Conservation (phyloP, 1,139 yeast species). For the Blastobotrys persicus region DNA sequence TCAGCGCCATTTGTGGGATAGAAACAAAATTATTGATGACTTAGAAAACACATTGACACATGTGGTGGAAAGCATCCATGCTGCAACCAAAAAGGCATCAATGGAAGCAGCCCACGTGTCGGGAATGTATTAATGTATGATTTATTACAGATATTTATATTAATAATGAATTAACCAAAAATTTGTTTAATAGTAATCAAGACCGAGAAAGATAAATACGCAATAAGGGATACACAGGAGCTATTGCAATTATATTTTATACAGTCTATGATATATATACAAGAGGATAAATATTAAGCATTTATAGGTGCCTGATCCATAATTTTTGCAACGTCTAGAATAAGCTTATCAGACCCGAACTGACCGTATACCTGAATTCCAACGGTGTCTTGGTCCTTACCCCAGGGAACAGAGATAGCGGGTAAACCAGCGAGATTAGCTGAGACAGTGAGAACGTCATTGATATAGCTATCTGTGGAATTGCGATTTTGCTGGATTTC, state of each 20-base stretch:
- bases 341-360: constrained; percentile 70
- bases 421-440: constrained; percentile 93
- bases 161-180: background rate
- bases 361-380: constrained; percentile 85
- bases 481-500: constrained; percentile 38
- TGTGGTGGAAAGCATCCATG: constrained; percentile 13
- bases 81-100: constrained; percentile 15
- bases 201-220: no score
- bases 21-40: constrained; percentile 39
- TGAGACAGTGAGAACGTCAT: constrained; percentile 86
- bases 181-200: no score
- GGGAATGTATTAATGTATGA: constrained; percentile 7
- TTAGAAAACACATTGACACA: constrained; percentile 21
- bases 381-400: constrained; percentile 39
- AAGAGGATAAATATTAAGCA: background rate
- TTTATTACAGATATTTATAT: constrained; percentile 11
- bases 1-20: constrained; percentile 65
- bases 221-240: no score
- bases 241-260: no score
- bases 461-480: constrained; percentile 64
- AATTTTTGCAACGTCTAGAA: constrained; percentile 46
- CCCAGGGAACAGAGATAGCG: constrained; percentile 68
- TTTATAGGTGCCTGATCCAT: constrained; percentile 20
- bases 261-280: background rate
- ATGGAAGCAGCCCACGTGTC: constrained; percentile 8